phyloP scores from a whole-genome alignment of 148 eudicot genomes.

The Heliosperma pusillum region DNA sequence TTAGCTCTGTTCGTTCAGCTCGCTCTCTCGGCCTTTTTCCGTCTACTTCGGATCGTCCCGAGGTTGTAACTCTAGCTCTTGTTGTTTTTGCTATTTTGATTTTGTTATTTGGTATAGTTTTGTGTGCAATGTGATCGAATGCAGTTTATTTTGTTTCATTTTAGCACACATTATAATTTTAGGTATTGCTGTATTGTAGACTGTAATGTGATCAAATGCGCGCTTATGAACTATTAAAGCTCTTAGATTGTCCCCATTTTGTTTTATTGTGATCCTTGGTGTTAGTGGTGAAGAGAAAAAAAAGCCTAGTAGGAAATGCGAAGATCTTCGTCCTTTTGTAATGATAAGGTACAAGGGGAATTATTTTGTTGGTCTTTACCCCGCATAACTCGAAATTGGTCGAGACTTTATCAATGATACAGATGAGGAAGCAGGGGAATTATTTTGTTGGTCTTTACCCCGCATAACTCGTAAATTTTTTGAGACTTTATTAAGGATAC shows the following conservation, averaged over 20 bases:
- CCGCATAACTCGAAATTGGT: not conserved
- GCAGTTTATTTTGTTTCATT: not conserved
- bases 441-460: not conserved
- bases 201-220: not conserved
- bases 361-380: not conserved
- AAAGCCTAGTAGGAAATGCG: not conserved
- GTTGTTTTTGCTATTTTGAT: not conserved
- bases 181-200: not conserved
- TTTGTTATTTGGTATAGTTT: not conserved
- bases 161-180: not conserved
- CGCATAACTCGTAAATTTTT: not conserved
- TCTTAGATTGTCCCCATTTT: not conserved
- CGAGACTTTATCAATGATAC: not conserved
- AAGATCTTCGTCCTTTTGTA: not conserved
- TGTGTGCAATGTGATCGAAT: constrained; percentile 5
- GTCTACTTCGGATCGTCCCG: constrained; percentile 78
- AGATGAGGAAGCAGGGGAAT: not conserved
- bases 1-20: constrained; percentile 89
- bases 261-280: not conserved
- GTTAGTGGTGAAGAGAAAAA: not conserved
- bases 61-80: constrained; percentile 40
- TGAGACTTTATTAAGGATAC: not conserved
- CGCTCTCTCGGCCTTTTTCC: constrained; percentile 79
- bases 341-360: not conserved
- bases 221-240: not conserved